Evolutionary conservation across 257 asterid genomes (phyloP).

Genomic region (Forsythia viridissima): DNA sequence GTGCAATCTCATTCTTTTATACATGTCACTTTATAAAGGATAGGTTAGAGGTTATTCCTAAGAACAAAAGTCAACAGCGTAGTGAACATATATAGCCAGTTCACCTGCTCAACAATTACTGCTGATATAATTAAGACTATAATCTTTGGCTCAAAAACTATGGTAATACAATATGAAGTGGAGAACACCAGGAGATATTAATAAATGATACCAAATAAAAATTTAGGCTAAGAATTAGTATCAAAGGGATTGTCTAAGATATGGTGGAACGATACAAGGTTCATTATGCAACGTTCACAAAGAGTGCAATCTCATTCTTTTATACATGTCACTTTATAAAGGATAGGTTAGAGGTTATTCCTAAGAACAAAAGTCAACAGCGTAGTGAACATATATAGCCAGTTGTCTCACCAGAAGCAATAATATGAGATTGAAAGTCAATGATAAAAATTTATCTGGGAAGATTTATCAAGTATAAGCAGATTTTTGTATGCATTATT

Average conservation of each 20-base stretch:
- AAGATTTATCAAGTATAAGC: not conserved
- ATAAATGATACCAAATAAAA: not conserved
- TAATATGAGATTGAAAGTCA: not conserved
- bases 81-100: too few species aligned
- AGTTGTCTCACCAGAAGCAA: not conserved
- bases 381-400: too few species aligned
- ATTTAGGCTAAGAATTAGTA: not conserved
- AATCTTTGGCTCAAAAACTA: not conserved
- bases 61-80: too few species aligned
- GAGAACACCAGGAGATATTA: not conserved
- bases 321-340: too few species aligned
- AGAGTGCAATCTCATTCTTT: too few species aligned
- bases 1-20: too few species aligned
- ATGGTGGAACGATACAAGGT: not conserved
- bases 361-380: too few species aligned
- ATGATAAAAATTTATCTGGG: too few species aligned
- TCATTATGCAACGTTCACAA: too few species aligned
- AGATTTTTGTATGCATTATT: not conserved
- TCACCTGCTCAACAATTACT: constrained; percentile 53
- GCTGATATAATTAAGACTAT: constrained; percentile 8
- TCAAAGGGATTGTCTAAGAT: not conserved
- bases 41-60: too few species aligned
- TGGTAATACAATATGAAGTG: not conserved
- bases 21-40: too few species aligned
- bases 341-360: too few species aligned